These are phyloP conservation scores for Epichloe hybrida DNA, from an alignment of 2,329 filamentous ascomycete genomes.

Conservation along the genomic window DNA sequence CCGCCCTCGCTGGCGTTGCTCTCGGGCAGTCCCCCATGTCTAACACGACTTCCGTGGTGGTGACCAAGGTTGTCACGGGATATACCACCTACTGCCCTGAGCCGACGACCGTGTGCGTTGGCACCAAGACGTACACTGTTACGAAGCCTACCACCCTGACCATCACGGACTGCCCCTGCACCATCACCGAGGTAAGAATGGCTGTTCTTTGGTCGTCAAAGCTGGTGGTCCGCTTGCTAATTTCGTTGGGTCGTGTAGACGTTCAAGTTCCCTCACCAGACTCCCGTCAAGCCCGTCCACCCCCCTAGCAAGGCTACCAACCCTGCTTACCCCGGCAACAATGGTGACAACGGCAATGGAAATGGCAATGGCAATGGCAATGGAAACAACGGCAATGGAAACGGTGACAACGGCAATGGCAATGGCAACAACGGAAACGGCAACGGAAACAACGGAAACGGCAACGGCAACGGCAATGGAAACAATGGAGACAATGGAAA, in stretches of 20 bases:
- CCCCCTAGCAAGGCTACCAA: neutral
- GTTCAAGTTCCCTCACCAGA: constrained; percentile 1
- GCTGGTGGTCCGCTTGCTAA: neutral
- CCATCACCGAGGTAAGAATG: constrained; percentile 20
- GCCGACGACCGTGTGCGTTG: constrained; percentile 38
- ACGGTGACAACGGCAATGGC: no score
- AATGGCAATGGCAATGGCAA: no score
- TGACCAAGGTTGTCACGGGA: constrained; percentile 21
- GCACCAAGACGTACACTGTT: constrained; percentile 38
- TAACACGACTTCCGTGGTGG: constrained; percentile 7
- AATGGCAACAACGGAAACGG: no score
- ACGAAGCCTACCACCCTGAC: constrained; percentile 40
- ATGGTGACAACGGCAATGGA: no score
- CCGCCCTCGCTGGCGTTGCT: neutral
- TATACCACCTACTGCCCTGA: constrained; percentile 30
- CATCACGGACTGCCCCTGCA: constrained; percentile 42
- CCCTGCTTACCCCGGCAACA: neutral
- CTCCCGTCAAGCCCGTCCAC: constrained; percentile 1
- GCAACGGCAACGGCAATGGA: no score
- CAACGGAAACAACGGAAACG: no score
- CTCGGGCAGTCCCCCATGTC: neutral
- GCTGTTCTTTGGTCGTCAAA: neutral
- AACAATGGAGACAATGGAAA: no score
- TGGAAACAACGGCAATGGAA: no score
- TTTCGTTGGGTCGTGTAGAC: neutral